Base-by-base conservation (phyloP, 192 early-diverging fungal genomes). In the Coemansia sp. region DNA sequence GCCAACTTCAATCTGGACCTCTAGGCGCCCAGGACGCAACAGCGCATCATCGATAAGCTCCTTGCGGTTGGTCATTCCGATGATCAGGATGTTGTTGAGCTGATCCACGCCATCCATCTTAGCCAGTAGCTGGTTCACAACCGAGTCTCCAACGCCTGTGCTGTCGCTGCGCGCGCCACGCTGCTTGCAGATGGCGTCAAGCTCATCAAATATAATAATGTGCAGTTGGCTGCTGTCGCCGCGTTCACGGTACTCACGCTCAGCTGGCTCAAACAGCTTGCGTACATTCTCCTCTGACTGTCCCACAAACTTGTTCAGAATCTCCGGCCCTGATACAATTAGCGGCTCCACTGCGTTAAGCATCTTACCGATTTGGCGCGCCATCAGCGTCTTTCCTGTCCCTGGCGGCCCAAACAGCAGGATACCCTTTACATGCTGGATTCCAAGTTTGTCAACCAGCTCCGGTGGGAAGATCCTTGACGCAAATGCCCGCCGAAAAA, bases 21-120 rank as follows among this genome's bases (percentile, higher is more conserved):
- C 97, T 61, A 98, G 79, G 83, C 95, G 91, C 22, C 91, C 97
- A 25, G 97, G 94, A 63, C 95, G 91, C 27, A 99, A 84, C 70
- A 99, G 77, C 4, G 97, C 97, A 65, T 99, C 97, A 71, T 99
- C 97, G 64, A 99, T 97, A 87, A 98, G 93, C 64, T 99, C 95
- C 71, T 94, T 87, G 66, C 95, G 78, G 76, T 97, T 99, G 55
- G 97, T 99, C 97, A 99, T 99, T 70, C 95, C 95, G 66, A 99
- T 97, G 42, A 97, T 91, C 68, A 97, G 75, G 55, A 98, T 95
- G 77, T 98, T 98, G 83, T 97, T 98, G 63, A 98, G 80, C 75
- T 97, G 95, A 50, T 97, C 95, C 7, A 99, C 95, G 86, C 95
- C 97, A 77, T 99, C 95, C 93, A 99, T 95, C 84, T 98, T 98